Conservation (phyloP, 2,329 filamentous ascomycete genomes). For the Clonostachys solani region DNA sequence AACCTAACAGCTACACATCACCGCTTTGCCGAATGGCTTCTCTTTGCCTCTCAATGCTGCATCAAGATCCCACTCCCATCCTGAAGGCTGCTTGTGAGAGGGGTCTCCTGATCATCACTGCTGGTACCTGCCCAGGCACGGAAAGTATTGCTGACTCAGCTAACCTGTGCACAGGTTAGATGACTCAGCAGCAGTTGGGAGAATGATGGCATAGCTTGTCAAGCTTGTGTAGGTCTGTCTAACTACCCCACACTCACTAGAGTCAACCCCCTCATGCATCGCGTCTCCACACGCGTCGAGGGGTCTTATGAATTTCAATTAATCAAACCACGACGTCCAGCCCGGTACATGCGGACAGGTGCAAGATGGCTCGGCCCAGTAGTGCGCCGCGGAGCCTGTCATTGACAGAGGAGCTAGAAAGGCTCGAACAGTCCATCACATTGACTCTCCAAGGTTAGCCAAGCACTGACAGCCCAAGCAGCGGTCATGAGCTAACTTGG, state of each 20-base stretch:
- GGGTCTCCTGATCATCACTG: constrained; percentile 86
- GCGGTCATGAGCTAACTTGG: background rate
- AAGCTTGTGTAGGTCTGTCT: background rate
- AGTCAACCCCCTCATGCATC: constrained; percentile 20
- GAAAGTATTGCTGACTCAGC: no score
- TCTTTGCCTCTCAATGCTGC: no score
- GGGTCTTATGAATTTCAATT: background rate
- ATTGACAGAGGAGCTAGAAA: constrained; percentile 92
- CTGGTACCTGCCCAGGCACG: constrained; percentile 60
- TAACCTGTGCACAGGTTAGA: no score
- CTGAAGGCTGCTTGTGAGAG: constrained; percentile 83
- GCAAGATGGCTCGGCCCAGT: constrained; percentile 43
- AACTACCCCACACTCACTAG: background rate
- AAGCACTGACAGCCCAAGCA: constrained; percentile 2
- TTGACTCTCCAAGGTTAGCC: constrained; percentile 80
- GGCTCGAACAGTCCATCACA: constrained; percentile 93
- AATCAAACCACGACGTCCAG: constrained; percentile 21
- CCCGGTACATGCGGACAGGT: background rate
- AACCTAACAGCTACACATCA: no score
- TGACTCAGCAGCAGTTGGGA: no score
- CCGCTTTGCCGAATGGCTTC: no score
- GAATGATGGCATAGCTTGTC: background rate
- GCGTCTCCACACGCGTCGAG: constrained; percentile 17
- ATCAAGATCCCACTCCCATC: constrained; percentile 61
- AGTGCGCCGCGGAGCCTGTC: constrained; percentile 57